Base-by-base conservation (phyloP, 257 asterid species). In the Verbena officinalis region DNA sequence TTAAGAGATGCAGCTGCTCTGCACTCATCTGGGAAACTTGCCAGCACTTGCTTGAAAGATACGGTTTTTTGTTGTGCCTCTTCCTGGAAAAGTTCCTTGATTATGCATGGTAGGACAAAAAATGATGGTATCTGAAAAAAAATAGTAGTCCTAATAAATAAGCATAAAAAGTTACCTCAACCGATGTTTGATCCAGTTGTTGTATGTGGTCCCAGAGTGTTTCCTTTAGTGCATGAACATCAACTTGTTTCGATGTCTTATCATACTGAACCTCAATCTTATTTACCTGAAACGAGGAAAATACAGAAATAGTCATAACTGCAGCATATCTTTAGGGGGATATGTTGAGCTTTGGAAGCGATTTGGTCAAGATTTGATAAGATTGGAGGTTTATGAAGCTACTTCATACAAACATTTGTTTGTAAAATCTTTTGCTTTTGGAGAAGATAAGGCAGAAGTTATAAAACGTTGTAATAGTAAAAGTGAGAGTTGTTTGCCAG, bases 241-340 rank as follows among this genome's bases (percentile, higher is more conserved):
- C 97, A 42, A 94, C 99, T 73, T 84, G 96, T 78, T 88, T 94
- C 23, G 97, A 90, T 58, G 93, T 84, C 73, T 77, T 94, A 55
- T 94, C 99, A 43, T 90, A 94, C 69, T 82, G 82, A 38, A 94
- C 95, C 70, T 90, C 96, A 43, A 88, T 83, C 82, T 86, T 88
- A 70, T 67, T 90, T 63, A 90, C 86, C 99, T 94, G 89, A 40
- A 20, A 42, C 5, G 59, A 59, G 40, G 40, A 52, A 12, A 40
- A n/a, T n/a, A 17, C 45, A 53, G 34, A 72, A 23, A 30, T 16
- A 64, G 48, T 55, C 31, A 57, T 60, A 46, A 15, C 23, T 20
- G 10, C 38, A 64, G 55, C 36, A 59, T 57, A 44, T 42, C 23
- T 14, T 34, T 44, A 39, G 9, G 27, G 34, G 21, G 17, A 12